A percentile compares a stretch with the other conserved stretches of the same genome.
These are phyloP conservation scores for Paulownia fortunei DNA, from an alignment of 257 asterid species.

Conservation along the genomic window DNA sequence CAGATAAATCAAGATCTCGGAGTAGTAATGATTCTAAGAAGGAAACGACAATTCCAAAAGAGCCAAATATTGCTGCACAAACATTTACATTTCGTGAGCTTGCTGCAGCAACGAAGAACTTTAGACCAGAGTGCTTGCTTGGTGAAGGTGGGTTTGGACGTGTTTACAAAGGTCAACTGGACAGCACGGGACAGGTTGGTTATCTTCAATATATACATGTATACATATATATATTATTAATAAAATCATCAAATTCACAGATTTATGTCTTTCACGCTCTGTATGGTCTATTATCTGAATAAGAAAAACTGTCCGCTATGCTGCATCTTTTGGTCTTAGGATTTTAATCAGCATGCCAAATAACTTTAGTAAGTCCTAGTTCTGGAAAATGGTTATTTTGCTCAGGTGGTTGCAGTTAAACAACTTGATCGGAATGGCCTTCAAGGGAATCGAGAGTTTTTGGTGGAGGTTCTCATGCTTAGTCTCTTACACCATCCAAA, in stretches of 20 bases:
- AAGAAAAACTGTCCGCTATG: background rate
- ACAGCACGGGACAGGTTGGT: conserved; percentile 82
- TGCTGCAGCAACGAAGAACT: conserved; percentile 83
- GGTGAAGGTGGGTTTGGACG: conserved; percentile 99
- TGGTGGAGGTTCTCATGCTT: conserved; percentile 99
- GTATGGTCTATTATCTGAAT: conserved; percentile 8
- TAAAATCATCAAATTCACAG: background rate
- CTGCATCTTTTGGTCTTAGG: background rate
- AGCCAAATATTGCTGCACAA: conserved; percentile 85
- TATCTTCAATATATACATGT: background rate
- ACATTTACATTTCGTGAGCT: conserved; percentile 91
- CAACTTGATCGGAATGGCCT: conserved; percentile 90
- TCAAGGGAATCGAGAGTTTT: conserved; percentile 93
- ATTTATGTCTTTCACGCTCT: background rate
- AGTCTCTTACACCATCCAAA: conserved; percentile 89
- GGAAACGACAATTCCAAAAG: conserved; percentile 64
- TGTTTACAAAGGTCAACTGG: conserved; percentile 84
- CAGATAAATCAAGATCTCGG: conserved; percentile 75
- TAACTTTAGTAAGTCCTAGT: background rate
- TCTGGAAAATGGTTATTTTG: conserved; percentile 30
- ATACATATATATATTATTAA: no score
- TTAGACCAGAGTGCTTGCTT: conserved; percentile 72
- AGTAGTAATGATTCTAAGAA: conserved; percentile 66
- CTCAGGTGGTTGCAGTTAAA: conserved; percentile 91
- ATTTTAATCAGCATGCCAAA: background rate